Evolutionary conservation across 2,329 filamentous ascomycete species (phyloP).

Genomic region (Colletotrichum tropicale): DNA sequence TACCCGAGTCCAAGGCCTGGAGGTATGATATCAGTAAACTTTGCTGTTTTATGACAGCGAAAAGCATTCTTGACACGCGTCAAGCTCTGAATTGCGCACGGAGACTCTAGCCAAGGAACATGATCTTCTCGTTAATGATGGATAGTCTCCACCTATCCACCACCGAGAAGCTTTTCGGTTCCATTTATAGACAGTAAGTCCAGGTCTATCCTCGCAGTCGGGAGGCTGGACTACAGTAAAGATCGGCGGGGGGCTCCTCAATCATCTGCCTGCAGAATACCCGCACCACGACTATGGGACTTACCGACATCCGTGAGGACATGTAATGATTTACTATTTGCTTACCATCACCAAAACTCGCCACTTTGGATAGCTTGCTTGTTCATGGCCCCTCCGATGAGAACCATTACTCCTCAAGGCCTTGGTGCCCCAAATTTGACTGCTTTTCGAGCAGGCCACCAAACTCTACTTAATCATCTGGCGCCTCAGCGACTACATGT

Average conservation of each 20-base stretch:
- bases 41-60: neutral
- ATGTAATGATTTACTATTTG: neutral
- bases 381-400: neutral
- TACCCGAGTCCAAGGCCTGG: neutral
- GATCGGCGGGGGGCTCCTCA: too few relatives aligned
- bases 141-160: too few relatives aligned
- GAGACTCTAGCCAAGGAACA: too few relatives aligned
- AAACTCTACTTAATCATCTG: neutral
- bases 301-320: neutral
- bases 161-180: too few relatives aligned
- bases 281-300: neutral
- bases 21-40: neutral
- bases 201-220: too few relatives aligned
- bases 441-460: neutral
- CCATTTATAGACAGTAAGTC: too few relatives aligned
- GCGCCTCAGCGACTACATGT: neutral
- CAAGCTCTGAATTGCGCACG: neutral
- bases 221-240: too few relatives aligned
- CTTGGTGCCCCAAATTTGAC: neutral
- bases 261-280: neutral
- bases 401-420: neutral
- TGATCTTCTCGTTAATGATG: too few relatives aligned
- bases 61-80: neutral
- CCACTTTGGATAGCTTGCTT: neutral
- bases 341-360: neutral